Evolutionary conservation across 2,329 filamentous ascomycete genomes (phyloP), one percentile per base, ranked within the genome.

Genomic region (Alternaria brassicicola): DNA sequence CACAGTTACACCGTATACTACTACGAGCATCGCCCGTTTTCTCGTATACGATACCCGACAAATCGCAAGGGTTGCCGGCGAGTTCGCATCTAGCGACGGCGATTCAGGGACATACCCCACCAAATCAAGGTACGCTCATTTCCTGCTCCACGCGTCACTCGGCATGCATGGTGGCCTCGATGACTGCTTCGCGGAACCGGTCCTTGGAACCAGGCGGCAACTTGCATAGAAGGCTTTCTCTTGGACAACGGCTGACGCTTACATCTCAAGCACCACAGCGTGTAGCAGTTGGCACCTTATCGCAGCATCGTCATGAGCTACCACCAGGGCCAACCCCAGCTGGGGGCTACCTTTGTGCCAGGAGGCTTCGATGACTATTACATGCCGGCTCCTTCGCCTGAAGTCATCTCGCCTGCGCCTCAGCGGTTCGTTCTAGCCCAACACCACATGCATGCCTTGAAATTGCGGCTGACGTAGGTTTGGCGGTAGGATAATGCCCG

Each of bases 401-500:
- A 89, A 77, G 80, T 90, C 71, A 84, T 90, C 65, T 88, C 88
- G 70, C 89, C 89, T 54, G 84, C 86, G 69, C 89, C 89, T 63
- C 88, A 91, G 80, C 85, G 88, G 88, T 89, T 79, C 69, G 82
- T 76, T 60, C 62, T 60, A 57, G 64, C 59, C 65, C 57, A 61
- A 55, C 52, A 58, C 54, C 56, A 55, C 57, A 55, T 60, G 53
- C 61, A 49, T 30, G 52, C 46, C 52, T 39, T 63, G 59, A 64
- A 62, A 68, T 69, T 70, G 64, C 63, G 62, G 73, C 74, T 74
- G 71, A 75, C 71, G 63, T 70, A 65, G 61, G 54, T 56, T 55
- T 53, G 60, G 55, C 55, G 56, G 75, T 78, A 96, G 92, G 82
- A 88, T 96, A 73, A 97, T 94, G 88, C 91, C 92, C 76, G 93